Percentiles rank a stretch among this genome's conserved stretches.
Evolutionary conservation across 148 eudicot species (phyloP).

Genomic region (Chenopodium quinoa): DNA sequence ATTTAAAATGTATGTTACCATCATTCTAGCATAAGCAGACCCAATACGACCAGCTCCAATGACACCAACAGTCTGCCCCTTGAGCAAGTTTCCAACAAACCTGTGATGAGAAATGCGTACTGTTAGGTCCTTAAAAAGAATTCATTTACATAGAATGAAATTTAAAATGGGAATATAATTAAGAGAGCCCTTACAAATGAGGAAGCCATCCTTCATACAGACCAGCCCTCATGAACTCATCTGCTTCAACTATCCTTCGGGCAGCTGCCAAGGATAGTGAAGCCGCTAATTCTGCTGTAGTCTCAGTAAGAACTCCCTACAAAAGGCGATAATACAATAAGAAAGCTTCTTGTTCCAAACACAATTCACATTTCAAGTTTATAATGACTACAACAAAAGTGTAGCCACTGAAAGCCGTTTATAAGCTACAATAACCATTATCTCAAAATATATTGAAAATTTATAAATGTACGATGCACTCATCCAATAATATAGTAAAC

Average conservation of each 20-base stretch:
- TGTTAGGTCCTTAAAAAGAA: background rate
- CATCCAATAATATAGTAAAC: no score
- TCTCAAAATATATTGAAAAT: no score
- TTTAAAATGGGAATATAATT: background rate
- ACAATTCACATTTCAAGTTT: no score
- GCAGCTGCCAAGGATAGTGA: conserved; percentile 91
- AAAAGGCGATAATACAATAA: background rate
- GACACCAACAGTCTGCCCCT: conserved; percentile 97
- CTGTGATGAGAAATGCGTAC: conserved; percentile 31
- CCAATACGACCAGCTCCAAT: conserved; percentile 99
- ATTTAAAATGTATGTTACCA: conserved; percentile 48
- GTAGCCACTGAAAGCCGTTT: no score
- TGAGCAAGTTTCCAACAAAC: conserved; percentile 97
- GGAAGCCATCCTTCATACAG: conserved; percentile 99
- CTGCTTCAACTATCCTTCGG: conserved; percentile 94
- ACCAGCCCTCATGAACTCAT: conserved; percentile 97
- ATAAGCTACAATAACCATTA: no score
- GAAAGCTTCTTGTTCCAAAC: background rate
- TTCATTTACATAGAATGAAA: background rate
- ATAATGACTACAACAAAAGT: no score
- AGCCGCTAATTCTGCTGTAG: conserved; percentile 97
- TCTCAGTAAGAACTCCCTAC: conserved; percentile 97
- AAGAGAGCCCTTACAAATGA: conserved; percentile 55
- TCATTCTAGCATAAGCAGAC: conserved; percentile 98
- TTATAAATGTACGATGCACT: no score